Evolutionary conservation across 1,284 basidiomycete genomes (phyloP).

Genomic region (Baeospora myosura): DNA sequence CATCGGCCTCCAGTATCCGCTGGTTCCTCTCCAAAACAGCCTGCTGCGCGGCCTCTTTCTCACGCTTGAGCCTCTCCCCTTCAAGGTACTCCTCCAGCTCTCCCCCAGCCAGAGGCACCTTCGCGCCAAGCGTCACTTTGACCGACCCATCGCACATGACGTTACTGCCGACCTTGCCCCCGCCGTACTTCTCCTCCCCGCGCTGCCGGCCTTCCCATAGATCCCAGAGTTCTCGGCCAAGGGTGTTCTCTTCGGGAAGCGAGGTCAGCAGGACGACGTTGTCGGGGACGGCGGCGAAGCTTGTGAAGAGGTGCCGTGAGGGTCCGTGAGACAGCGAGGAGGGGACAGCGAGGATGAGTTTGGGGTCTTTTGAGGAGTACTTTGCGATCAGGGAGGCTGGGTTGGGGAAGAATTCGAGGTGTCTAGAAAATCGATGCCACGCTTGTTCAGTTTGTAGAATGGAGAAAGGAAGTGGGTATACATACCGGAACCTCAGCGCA

Average conservation of each 20-base stretch:
- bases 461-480: conserved; percentile 3
- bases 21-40: conserved; percentile 79
- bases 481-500: conserved; percentile 68
- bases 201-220: conserved; percentile 81
- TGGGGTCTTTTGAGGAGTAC: conserved; percentile 82
- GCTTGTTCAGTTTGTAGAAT: background rate
- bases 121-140: conserved; percentile 65
- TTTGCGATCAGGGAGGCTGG: conserved; percentile 75
- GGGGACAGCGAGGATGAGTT: conserved; percentile 90
- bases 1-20: conserved; percentile 86
- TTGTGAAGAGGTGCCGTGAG: conserved; percentile 77
- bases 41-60: conserved; percentile 82
- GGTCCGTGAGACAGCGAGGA: conserved; percentile 90
- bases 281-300: conserved; percentile 74
- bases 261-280: conserved; percentile 83
- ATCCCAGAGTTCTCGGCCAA: conserved; percentile 76
- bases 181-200: conserved; percentile 75
- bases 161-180: conserved; percentile 80
- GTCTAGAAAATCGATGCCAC: conserved; percentile 35
- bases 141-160: conserved; percentile 70
- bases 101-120: conserved; percentile 78
- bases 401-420: conserved; percentile 84
- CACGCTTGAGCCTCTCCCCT: conserved; percentile 74
- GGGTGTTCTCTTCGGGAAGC: conserved; percentile 72
- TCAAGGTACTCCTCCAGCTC: conserved; percentile 82